Conservation (phyloP, 2,329 filamentous ascomycete species). For the Colletotrichum higginsianum region DNA sequence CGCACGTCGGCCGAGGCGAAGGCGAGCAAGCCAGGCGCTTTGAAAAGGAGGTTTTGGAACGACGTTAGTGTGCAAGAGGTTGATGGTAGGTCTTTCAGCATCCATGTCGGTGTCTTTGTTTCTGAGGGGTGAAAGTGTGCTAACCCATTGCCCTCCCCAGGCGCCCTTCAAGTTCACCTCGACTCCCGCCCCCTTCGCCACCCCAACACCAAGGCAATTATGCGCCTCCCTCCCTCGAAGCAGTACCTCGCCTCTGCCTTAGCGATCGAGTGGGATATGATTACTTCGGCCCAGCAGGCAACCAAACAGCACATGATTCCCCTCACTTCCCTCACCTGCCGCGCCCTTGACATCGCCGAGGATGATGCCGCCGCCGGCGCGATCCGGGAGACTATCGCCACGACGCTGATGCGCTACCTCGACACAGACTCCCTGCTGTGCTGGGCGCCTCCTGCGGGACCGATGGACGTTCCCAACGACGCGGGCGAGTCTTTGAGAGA, state of each 20-base stretch:
- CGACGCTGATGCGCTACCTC: constrained; percentile 85
- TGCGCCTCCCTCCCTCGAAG: constrained; percentile 82
- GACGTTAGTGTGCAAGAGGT: constrained; percentile 80
- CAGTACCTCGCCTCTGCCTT: constrained; percentile 87
- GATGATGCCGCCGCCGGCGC: constrained; percentile 72
- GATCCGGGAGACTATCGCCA: constrained; percentile 75
- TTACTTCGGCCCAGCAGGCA: constrained; percentile 86
- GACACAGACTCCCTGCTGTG: constrained; percentile 94
- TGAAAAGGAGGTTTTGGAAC: constrained; percentile 89
- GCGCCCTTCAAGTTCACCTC: constrained; percentile 75
- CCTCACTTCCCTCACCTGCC: constrained; percentile 86
- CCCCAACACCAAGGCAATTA: constrained; percentile 77
- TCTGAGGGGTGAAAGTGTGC: background rate
- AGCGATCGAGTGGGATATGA: constrained; percentile 92
- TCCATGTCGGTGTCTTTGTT: background rate
- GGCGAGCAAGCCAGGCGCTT: constrained; percentile 57
- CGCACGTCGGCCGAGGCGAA: constrained; percentile 53
- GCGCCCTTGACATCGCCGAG: constrained; percentile 83
- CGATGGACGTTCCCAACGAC: constrained; percentile 63
- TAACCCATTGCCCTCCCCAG: constrained; percentile 46
- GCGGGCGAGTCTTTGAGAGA: constrained; percentile 75
- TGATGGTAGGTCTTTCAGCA: constrained; percentile 64
- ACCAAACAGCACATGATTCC: constrained; percentile 91
- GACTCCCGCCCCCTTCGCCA: constrained; percentile 86
- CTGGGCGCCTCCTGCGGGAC: constrained; percentile 77